A percentile compares a stretch with the other conserved stretches of the same genome.
phyloP scores from a whole-genome alignment of 2,329 filamentous ascomycete species.

The Penicillium capsulatum region DNA sequence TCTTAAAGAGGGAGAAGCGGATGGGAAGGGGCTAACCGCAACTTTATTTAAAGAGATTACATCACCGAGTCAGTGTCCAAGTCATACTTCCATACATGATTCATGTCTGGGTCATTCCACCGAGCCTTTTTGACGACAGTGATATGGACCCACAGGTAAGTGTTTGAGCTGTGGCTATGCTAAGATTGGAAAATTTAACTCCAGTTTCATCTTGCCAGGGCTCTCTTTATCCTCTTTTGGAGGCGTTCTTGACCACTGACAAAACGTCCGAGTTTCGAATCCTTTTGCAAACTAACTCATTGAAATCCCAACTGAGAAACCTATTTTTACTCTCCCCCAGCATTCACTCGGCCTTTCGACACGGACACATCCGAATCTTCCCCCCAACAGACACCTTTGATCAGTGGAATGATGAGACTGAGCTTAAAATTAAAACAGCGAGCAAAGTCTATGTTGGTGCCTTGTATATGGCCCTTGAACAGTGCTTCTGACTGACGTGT shows the following conservation, averaged over 20 bases:
- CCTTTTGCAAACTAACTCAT: neutral
- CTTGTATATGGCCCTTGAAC: neutral
- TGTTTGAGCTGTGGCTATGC: too few relatives aligned
- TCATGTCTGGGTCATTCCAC: slow-evolving; percentile 8
- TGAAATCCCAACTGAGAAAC: slow-evolving; percentile 4
- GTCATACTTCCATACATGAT: too few relatives aligned
- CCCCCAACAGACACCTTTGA: neutral
- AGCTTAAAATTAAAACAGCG: slow-evolving; percentile 2
- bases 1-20: too few relatives aligned
- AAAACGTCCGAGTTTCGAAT: slow-evolving; percentile 1
- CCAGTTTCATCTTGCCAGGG: slow-evolving; percentile 2
- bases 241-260: slow-evolving; percentile 4
- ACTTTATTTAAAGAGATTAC: too few relatives aligned
- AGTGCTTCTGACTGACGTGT: neutral
- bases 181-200: too few relatives aligned
- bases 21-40: too few relatives aligned
- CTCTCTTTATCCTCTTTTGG: slow-evolving; percentile 3
- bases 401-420: slow-evolving; percentile 5
- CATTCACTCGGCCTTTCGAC: slow-evolving; percentile 8
- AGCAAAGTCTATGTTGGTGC: slow-evolving; percentile 1
- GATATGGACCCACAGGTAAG: slow-evolving; percentile 7
- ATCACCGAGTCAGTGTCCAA: too few relatives aligned
- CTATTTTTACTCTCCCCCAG: slow-evolving; percentile 6
- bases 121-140: slow-evolving; percentile 5
- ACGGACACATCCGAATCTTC: slow-evolving; percentile 2